A percentile compares a stretch with the other conserved stretches of the same genome.
phyloP scores from a whole-genome alignment of 192 early-diverging fungal genomes.

The Coemansia sp. region DNA sequence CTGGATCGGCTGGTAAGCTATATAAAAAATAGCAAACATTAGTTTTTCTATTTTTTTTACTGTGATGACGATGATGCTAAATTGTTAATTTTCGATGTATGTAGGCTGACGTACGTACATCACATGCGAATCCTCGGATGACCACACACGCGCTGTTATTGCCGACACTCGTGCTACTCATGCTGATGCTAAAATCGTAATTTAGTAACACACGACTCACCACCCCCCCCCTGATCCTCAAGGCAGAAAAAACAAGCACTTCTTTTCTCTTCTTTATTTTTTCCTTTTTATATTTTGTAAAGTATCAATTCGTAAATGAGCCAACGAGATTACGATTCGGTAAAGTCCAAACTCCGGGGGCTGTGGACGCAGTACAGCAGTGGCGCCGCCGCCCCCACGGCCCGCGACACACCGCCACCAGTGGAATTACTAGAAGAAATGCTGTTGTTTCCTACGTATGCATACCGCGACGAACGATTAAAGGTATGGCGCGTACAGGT shows the following conservation, averaged over 20 bases:
- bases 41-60: too few species aligned
- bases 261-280: neutral
- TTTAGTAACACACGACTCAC: too few species aligned
- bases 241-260: neutral
- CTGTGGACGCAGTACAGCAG: slow-evolving; percentile 36
- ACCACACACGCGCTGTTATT: neutral
- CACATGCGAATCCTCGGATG: neutral
- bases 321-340: slow-evolving; percentile 33
- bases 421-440: slow-evolving; percentile 29
- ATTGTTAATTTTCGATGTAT: neutral
- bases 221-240: neutral
- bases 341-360: slow-evolving; percentile 34
- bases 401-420: neutral
- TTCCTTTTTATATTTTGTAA: slow-evolving; percentile 2
- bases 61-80: neutral
- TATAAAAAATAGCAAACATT: neutral
- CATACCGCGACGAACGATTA: slow-evolving; percentile 48
- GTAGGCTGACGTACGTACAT: slow-evolving; percentile 12
- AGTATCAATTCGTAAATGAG: slow-evolving; percentile 18
- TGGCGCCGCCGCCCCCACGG: neutral
- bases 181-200: neutral
- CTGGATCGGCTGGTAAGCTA: slow-evolving; percentile 25
- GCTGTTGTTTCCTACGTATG: slow-evolving; percentile 47
- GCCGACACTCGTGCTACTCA: neutral
- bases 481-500: slow-evolving; percentile 53